A percentile compares a stretch with the other conserved stretches of the same genome.
Evolutionary conservation across 345 rosid genomes (phyloP).

Genomic region (Raphanus raphanistrum): DNA sequence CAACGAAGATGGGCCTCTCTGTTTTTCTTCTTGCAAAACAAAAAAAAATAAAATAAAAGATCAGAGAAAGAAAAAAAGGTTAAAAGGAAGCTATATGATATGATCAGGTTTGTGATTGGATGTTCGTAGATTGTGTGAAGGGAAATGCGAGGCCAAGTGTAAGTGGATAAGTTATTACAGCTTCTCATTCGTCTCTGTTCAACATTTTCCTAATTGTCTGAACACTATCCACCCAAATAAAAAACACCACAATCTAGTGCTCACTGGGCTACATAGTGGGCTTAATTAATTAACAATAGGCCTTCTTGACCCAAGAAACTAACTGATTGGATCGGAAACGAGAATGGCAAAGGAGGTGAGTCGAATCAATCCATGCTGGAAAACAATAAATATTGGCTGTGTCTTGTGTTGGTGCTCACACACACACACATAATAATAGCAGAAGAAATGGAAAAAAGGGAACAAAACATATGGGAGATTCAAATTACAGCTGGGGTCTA

Average conservation of each 20-base stretch:
- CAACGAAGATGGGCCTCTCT: conserved; percentile 8
- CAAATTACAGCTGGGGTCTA: conserved; percentile 34
- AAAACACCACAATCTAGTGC: neutral
- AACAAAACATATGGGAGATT: neutral
- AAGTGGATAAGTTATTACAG: conserved; percentile 35
- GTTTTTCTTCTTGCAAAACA: neutral
- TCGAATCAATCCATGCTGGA: neutral
- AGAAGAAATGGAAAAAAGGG: neutral
- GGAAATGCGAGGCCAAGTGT: conserved; percentile 39
- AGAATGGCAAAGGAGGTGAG: neutral
- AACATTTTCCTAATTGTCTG: neutral
- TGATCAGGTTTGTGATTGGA: conserved; percentile 33
- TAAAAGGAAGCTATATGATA: conserved; percentile 13
- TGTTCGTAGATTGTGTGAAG: conserved; percentile 34
- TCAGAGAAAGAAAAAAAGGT: neutral
- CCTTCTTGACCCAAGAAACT: neutral
- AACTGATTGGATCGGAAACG: conserved; percentile 7
- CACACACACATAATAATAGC: neutral
- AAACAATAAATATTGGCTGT: neutral
- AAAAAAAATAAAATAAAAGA: conserved; percentile 2
- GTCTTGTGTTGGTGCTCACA: neutral
- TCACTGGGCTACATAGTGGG: neutral
- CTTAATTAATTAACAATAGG: conserved; percentile 4
- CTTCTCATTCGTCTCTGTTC: conserved; percentile 13
- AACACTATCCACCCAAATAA: conserved; percentile 2